phyloP scores from a whole-genome alignment of 768 basidiomycete species.

The Fistulinella prunicolor region DNA sequence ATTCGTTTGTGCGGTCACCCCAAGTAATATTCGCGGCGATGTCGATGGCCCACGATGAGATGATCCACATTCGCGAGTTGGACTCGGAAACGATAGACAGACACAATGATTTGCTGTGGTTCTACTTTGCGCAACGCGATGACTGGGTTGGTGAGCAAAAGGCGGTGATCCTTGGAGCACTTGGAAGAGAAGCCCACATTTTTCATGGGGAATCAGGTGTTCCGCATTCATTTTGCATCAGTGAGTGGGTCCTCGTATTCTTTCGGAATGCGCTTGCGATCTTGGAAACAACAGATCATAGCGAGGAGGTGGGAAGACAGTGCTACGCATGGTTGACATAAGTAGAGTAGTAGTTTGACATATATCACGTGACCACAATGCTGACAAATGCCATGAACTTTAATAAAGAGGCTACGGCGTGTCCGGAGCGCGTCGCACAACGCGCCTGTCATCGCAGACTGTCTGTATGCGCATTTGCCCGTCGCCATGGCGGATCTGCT shows the following conservation, averaged over 20 bases:
- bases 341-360: constrained; percentile 1
- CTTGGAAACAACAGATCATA: constrained; percentile 47
- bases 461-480: not conserved
- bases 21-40: constrained; percentile 50
- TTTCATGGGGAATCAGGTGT: constrained; percentile 47
- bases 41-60: constrained; percentile 66
- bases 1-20: constrained; percentile 50
- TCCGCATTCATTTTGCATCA: constrained; percentile 74
- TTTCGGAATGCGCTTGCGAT: not conserved
- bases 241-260: constrained; percentile 38
- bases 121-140: constrained; percentile 63
- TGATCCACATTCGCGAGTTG: constrained; percentile 53
- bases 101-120: constrained; percentile 39
- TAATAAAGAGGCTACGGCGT: too few species aligned
- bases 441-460: constrained; percentile 1
- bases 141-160: constrained; percentile 68
- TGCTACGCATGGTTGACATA: constrained; percentile 44
- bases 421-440: constrained; percentile 10
- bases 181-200: constrained; percentile 39
- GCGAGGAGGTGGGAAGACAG: constrained; percentile 46
- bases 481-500: constrained; percentile 15
- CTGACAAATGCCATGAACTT: constrained; percentile 8
- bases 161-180: constrained; percentile 38
- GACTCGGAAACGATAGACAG: constrained; percentile 45
- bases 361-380: constrained; percentile 8